Conservation (phyloP, 805 yeast species). For the Vanderwaltozyma polyspora region DNA sequence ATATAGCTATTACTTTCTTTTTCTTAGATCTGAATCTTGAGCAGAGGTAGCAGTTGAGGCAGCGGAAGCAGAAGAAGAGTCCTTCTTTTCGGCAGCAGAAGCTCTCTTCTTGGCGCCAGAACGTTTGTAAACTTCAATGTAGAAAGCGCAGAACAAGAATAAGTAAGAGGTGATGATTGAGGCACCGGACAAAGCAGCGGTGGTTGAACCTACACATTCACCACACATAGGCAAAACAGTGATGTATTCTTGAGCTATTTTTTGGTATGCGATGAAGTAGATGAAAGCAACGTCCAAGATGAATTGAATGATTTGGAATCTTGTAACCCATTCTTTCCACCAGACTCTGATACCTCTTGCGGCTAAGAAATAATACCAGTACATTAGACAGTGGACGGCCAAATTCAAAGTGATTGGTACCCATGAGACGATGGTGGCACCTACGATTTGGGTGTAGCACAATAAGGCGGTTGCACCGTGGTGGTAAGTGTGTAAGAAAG, state of each 20-base stretch:
- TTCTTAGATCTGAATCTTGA: no score
- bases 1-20: no score
- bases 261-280: constrained; percentile 79
- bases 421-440: constrained; percentile 88
- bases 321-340: constrained; percentile 99
- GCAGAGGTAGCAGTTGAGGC: no score
- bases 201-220: constrained; percentile 62
- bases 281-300: constrained; percentile 81
- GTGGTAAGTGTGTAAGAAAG: constrained; percentile 91
- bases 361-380: constrained; percentile 90
- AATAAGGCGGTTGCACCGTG: constrained; percentile 96
- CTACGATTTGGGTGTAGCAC: constrained; percentile 87
- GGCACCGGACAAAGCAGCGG: constrained; percentile 65
- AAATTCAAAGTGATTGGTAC: constrained; percentile 83
- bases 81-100: background rate
- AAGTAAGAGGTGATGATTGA: constrained; percentile 67
- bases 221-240: constrained; percentile 43
- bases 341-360: constrained; percentile 91
- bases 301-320: constrained; percentile 90
- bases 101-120: constrained; percentile 40
- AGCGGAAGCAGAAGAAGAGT: no score
- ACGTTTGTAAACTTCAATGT: constrained; percentile 64
- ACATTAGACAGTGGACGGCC: constrained; percentile 92
- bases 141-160: constrained; percentile 64
- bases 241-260: constrained; percentile 34